Percentiles rank a stretch among this genome's conserved stretches.
Conservation (phyloP, 176 grass and related monocot species). For the Aegilops sharonensis region DNA sequence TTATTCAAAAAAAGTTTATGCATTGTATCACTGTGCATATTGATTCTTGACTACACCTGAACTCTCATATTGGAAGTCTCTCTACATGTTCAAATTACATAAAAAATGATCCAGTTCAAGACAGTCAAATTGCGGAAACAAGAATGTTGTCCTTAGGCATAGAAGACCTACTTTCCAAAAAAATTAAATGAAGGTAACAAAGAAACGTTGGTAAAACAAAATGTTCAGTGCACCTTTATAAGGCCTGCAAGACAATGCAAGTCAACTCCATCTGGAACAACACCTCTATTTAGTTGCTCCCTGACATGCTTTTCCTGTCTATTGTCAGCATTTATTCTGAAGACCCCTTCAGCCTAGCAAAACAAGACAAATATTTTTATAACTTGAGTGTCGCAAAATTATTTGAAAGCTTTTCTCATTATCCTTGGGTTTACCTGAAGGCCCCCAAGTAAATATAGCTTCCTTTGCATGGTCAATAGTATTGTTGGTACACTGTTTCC, state of each 20-base stretch:
- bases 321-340: constrained; percentile 97
- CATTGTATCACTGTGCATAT: not conserved
- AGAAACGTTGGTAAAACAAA: not conserved
- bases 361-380: constrained; percentile 28
- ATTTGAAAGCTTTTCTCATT: not conserved
- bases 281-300: constrained; percentile 75
- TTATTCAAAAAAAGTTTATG: not conserved
- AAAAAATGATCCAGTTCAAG: not conserved
- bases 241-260: constrained; percentile 82
- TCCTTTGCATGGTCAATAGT: constrained; percentile 81
- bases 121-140: not conserved
- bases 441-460: constrained; percentile 72
- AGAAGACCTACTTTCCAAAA: not conserved
- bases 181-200: not conserved
- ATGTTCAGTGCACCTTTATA: constrained; percentile 64
- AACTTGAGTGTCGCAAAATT: not conserved
- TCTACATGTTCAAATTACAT: not conserved
- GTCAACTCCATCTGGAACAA: constrained; percentile 82
- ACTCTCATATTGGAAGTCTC: not conserved
- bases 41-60: not conserved
- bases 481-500: constrained; percentile 94
- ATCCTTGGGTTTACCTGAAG: constrained; percentile 61
- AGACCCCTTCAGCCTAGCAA: constrained; percentile 87
- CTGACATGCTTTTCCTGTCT: constrained; percentile 79
- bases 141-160: not conserved